phyloP scores from a whole-genome alignment of 2,329 filamentous ascomycete species.

The Parafenestella ontariensis region DNA sequence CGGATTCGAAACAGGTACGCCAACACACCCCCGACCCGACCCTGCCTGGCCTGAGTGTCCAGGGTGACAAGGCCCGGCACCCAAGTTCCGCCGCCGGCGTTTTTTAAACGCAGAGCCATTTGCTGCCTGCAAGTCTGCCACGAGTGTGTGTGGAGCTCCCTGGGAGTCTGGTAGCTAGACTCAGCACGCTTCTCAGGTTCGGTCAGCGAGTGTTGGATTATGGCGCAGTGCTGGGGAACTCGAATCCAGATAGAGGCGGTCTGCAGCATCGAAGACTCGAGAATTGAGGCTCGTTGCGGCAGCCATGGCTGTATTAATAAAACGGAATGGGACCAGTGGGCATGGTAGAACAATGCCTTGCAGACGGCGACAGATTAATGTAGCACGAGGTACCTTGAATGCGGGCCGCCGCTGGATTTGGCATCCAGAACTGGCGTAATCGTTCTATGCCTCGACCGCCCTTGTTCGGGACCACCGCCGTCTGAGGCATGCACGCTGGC shows the following conservation, averaged over 20 bases:
- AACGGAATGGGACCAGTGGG: slow-evolving; percentile 31
- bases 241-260: slow-evolving; percentile 10
- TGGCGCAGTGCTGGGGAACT: slow-evolving; percentile 20
- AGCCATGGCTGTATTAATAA: slow-evolving; percentile 14
- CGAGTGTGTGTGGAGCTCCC: slow-evolving; percentile 34
- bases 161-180: slow-evolving; percentile 31
- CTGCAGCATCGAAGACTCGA: background rate
- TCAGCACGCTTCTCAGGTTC: slow-evolving; percentile 30
- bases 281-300: slow-evolving; percentile 5
- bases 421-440: slow-evolving; percentile 40
- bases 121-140: slow-evolving; percentile 35
- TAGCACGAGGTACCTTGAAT: slow-evolving; percentile 44
- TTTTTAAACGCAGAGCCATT: slow-evolving; percentile 44
- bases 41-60: slow-evolving; percentile 16
- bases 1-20: slow-evolving; percentile 44
- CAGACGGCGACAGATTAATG: slow-evolving; percentile 34
- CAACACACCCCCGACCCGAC: slow-evolving; percentile 27
- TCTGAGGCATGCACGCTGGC: slow-evolving; percentile 39
- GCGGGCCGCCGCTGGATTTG: slow-evolving; percentile 39
- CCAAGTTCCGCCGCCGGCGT: slow-evolving; percentile 38
- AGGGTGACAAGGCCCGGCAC: slow-evolving; percentile 34
- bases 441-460: slow-evolving; percentile 46
- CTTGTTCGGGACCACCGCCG: slow-evolving; percentile 44
- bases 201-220: slow-evolving; percentile 32
- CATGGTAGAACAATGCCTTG: slow-evolving; percentile 37